Evolutionary conservation across 208 protist genomes (phyloP).

Genomic region (Leishmania tarentolae): DNA sequence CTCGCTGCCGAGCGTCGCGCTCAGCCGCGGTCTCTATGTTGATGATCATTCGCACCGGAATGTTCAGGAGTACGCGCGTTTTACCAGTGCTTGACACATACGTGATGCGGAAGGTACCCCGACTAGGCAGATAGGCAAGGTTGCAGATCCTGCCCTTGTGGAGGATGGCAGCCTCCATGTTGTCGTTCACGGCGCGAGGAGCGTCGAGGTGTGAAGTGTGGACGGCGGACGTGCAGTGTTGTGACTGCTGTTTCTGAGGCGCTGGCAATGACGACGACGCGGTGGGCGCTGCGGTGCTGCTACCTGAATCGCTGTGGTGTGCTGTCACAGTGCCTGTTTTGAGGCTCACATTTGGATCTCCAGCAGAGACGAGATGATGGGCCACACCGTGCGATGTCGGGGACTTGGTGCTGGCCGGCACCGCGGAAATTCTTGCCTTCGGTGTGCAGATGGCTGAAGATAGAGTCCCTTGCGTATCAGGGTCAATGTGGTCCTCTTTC

Average conservation of each 20-base stretch:
- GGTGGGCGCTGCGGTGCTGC: background rate
- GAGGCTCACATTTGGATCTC: background rate
- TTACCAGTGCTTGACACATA: constrained; percentile 29
- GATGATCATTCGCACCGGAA: constrained; percentile 51
- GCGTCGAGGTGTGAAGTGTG: background rate
- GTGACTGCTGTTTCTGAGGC: background rate
- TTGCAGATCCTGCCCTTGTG: constrained; percentile 34
- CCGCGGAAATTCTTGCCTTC: background rate
- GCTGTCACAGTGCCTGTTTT: too few species aligned
- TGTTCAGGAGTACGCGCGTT: constrained; percentile 44
- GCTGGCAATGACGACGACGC: background rate
- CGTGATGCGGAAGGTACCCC: constrained; percentile 31
- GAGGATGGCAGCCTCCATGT: constrained; percentile 26
- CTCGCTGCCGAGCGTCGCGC: constrained; percentile 41
- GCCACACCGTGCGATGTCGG: background rate
- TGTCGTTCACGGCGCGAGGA: background rate
- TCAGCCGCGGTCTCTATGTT: constrained; percentile 76
- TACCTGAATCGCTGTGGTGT: background rate
- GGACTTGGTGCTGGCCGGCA: background rate
- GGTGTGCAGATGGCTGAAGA: background rate
- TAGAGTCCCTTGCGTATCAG: background rate
- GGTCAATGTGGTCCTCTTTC: background rate
- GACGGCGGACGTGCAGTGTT: background rate
- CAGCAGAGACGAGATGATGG: background rate
- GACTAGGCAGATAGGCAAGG: constrained; percentile 32